phyloP scores from a whole-genome alignment of 345 rosid species.

The Noccaea bulbosa region DNA sequence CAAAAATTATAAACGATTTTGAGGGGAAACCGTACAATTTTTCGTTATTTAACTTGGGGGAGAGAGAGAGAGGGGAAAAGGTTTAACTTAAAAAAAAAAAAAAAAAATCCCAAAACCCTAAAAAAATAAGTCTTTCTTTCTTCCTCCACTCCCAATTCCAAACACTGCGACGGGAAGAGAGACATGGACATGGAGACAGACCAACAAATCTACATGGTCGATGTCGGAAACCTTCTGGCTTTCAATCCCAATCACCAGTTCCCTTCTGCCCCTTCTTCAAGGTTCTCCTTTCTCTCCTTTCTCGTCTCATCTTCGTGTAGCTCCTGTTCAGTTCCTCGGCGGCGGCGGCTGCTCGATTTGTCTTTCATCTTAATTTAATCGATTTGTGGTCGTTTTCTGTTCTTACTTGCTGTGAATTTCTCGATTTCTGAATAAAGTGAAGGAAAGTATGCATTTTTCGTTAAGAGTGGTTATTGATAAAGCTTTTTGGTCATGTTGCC shows the following conservation, averaged over 20 bases:
- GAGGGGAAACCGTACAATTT: not conserved
- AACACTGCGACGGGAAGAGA: constrained; percentile 36
- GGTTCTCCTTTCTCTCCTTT: constrained; percentile 46
- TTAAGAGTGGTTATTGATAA: too few species aligned
- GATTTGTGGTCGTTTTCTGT: constrained; percentile 16
- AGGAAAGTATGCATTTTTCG: constrained; percentile 22
- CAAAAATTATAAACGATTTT: too few species aligned
- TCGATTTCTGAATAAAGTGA: constrained; percentile 11
- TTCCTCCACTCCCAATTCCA: constrained; percentile 14
- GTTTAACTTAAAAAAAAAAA: constrained; percentile 28
- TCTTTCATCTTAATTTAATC: not conserved
- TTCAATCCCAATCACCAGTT: constrained; percentile 59
- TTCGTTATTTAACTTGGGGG: constrained; percentile 13
- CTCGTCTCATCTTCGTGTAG: constrained; percentile 6
- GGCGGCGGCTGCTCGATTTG: constrained; percentile 31
- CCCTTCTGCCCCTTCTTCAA: constrained; percentile 59
- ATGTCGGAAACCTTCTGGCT: constrained; percentile 78
- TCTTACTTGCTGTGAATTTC: not conserved
- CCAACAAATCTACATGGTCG: constrained; percentile 48
- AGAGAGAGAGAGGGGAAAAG: constrained; percentile 7
- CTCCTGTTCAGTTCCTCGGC: constrained; percentile 15
- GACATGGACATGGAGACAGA: constrained; percentile 48
- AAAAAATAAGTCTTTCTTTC: not conserved
- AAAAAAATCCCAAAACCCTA: constrained; percentile 47
- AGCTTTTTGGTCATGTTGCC: too few species aligned